Base-by-base conservation (phyloP, 805 yeast genomes). In the Wickerhamiella sergipiensis region DNA sequence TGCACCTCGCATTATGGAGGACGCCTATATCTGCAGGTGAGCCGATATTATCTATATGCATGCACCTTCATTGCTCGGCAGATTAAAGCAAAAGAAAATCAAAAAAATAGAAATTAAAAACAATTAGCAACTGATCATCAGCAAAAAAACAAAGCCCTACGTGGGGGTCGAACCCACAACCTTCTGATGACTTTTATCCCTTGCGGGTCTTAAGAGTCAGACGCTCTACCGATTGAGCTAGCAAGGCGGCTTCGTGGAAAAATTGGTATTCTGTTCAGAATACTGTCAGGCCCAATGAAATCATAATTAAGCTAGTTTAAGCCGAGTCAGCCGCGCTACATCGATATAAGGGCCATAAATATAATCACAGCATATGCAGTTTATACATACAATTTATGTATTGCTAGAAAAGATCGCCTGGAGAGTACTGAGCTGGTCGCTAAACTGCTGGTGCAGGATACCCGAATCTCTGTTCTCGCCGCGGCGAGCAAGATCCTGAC, bases 111-210 rank as follows among this genome's bases (percentile, higher is more conserved):
- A 18, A n/a, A n/a, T n/a, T n/a, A n/a, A n/a, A n/a, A n/a, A n/a
- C n/a, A n/a, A n/a, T n/a, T n/a, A n/a, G n/a, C n/a, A n/a, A n/a
- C n/a, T n/a, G n/a, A n/a, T n/a, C n/a, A n/a, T n/a, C n/a, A n/a
- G n/a, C n/a, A n/a, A n/a, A 43, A 48, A 56, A 55, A 55, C 40
- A 49, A 44, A 56, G 60, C 60, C 60, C 60, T 48, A 57, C 60
- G 60, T 49, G 60, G 60, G 60, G 60, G 54, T 55, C 60, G 60
- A 57, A 57, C 60, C 60, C 60, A 49, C 60, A 57, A 57, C 60
- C 60, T 55, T 57, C 56, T 57, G 60, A 57, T 57, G 60, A 57
- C 60, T 57, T 50, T 53, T 43, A 53, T 50, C 57, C 38, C 38
- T 15, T n/a, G 36, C 22, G 47, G 26, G 52, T 38, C 33, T 40